Evolutionary conservation across 257 asterid species (phyloP).

Genomic region (Sherardia arvensis): DNA sequence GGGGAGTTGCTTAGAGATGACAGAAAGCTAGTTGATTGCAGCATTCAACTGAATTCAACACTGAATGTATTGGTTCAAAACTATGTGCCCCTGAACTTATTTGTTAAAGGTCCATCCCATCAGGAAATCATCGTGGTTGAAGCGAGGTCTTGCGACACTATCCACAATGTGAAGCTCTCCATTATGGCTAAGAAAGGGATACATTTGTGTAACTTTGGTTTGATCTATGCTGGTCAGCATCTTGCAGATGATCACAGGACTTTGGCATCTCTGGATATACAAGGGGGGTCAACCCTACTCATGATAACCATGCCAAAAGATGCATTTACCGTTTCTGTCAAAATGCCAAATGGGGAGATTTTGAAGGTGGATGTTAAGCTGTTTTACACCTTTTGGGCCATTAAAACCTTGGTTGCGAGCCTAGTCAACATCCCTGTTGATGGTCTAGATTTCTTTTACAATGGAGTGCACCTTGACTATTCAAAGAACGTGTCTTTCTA

Average conservation of each 20-base stretch:
- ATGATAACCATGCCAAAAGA: conserved; percentile 8
- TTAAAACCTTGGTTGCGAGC: conserved; percentile 19
- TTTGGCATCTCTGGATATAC: conserved; percentile 9
- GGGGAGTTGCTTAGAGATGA: conserved; percentile 11
- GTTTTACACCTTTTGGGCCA: conserved; percentile 11
- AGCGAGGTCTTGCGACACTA: conserved; percentile 13
- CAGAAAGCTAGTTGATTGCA: conserved; percentile 11
- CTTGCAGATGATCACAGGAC: conserved; percentile 20
- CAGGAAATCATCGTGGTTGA: conserved; percentile 6
- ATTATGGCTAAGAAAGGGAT: conserved; percentile 14
- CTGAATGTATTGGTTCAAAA: conserved; percentile 10
- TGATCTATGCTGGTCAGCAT: conserved; percentile 8
- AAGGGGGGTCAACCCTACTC: conserved; percentile 11
- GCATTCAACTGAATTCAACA: conserved; percentile 11
- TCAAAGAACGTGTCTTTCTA: conserved; percentile 10
- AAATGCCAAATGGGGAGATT: conserved; percentile 11
- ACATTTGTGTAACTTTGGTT: not conserved
- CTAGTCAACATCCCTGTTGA: not conserved
- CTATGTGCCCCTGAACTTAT: not conserved
- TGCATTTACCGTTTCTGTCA: conserved; percentile 8
- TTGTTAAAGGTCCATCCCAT: conserved; percentile 4
- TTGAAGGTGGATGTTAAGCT: conserved; percentile 8
- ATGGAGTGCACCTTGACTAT: conserved; percentile 5
- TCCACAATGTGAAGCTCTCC: conserved; percentile 10
- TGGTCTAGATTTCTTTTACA: not conserved